Percentiles rank a stretch among this genome's conserved stretches.
phyloP scores from a whole-genome alignment of 805 yeast species.

The Myxozyma neglecta region DNA sequence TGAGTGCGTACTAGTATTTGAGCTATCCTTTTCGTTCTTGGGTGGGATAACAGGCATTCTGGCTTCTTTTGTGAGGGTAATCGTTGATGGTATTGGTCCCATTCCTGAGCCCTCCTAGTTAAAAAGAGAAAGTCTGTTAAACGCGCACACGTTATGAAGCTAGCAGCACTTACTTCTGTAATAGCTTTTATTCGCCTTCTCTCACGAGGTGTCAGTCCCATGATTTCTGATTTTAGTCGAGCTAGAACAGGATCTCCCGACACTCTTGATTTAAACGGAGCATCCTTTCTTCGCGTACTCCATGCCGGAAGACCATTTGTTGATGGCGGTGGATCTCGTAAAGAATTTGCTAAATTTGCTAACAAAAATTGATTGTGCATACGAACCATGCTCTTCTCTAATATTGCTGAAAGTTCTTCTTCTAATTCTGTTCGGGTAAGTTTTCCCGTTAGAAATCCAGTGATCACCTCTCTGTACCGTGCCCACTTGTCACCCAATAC shows the following conservation, averaged over 20 bases:
- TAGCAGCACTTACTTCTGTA: constrained; percentile 44
- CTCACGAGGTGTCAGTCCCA: constrained; percentile 82
- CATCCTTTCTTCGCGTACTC: constrained; percentile 53
- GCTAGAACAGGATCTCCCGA: constrained; percentile 65
- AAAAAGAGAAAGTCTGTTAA: not conserved
- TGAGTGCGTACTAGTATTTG: constrained; percentile 24
- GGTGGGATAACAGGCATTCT: constrained; percentile 83
- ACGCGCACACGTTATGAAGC: not conserved
- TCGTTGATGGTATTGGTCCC: constrained; percentile 46
- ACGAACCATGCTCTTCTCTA: constrained; percentile 51
- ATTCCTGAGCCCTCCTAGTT: constrained; percentile 71
- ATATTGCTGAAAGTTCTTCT: constrained; percentile 55
- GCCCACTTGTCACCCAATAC: constrained; percentile 83
- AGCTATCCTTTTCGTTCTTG: constrained; percentile 43
- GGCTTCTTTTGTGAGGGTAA: constrained; percentile 47
- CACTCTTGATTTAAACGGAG: constrained; percentile 44
- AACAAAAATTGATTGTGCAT: constrained; percentile 82
- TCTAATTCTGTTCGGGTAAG: constrained; percentile 74
- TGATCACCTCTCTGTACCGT: constrained; percentile 73
- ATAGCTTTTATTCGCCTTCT: constrained; percentile 80
- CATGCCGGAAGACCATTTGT: constrained; percentile 45
- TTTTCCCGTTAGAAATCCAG: constrained; percentile 61
- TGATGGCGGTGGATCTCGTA: constrained; percentile 71
- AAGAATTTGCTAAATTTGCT: constrained; percentile 79
- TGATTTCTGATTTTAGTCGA: constrained; percentile 76